These are phyloP conservation scores for Debaryomycetaceae sp. DNA, from an alignment of 1,139 yeast genomes.

Conservation along the genomic window DNA sequence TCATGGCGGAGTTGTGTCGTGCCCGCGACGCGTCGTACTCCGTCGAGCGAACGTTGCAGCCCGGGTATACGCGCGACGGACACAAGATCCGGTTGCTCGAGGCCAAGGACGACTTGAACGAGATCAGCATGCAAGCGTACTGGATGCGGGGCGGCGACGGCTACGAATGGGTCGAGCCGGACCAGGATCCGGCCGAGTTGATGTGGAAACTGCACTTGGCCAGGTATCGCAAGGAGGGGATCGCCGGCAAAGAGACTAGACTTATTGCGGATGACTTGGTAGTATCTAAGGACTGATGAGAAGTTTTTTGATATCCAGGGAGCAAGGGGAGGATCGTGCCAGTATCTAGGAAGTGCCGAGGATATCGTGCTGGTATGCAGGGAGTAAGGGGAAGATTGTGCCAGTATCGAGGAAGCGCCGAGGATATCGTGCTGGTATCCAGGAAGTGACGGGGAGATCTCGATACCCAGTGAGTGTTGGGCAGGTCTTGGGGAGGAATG, in stretches of 20 bases:
- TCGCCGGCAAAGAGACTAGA: constrained; percentile 3
- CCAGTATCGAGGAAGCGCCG: too few species aligned
- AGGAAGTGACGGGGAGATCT: too few species aligned
- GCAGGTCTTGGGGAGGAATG: too few species aligned
- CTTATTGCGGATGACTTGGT: too few species aligned
- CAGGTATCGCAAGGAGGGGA: constrained; percentile 11
- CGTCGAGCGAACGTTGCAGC: constrained; percentile 17
- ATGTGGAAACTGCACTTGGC: constrained; percentile 38
- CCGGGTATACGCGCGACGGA: constrained; percentile 29
- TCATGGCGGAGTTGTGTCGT: constrained; percentile 31
- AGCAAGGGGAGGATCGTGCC: too few species aligned
- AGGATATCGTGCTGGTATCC: too few species aligned
- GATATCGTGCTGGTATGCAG: too few species aligned
- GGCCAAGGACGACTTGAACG: constrained; percentile 37
- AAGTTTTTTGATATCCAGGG: too few species aligned
- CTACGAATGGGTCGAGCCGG: constrained; percentile 74
- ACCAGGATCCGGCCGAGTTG: constrained; percentile 66
- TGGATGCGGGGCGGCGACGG: constrained; percentile 74
- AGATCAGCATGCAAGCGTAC: constrained; percentile 55
- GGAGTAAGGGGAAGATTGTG: too few species aligned
- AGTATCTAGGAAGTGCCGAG: too few species aligned
- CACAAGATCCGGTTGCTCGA: constrained; percentile 29
- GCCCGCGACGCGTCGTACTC: constrained; percentile 14
- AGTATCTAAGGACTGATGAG: too few species aligned
- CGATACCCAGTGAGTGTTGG: too few species aligned